Evolutionary conservation across 139 green algal genomes (phyloP).

Genomic region (Chlorokybus atmophyticus): DNA sequence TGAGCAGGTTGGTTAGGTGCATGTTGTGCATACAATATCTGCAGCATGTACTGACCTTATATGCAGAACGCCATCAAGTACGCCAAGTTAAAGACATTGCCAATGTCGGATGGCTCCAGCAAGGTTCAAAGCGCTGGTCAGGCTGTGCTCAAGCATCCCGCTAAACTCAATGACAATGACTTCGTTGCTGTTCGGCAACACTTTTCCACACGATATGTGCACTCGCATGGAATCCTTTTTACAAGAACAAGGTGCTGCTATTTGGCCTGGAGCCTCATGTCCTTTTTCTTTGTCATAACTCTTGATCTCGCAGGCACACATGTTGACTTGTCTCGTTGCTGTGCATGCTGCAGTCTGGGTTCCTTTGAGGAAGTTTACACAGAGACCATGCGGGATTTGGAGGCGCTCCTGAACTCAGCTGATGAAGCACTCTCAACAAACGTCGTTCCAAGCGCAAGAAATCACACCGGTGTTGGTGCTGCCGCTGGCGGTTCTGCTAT

Average conservation of each 20-base stretch:
- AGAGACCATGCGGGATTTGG: constrained; percentile 7
- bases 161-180: constrained; percentile 2
- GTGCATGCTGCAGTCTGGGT: constrained; percentile 5
- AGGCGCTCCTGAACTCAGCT: constrained; percentile 5
- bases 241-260: constrained; percentile 12
- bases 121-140: background rate
- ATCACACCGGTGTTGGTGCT: too few species aligned
- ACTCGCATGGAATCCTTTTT: constrained; percentile 21
- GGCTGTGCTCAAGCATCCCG: background rate
- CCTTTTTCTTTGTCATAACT: background rate
- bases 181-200: constrained; percentile 6
- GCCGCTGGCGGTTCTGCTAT: too few species aligned
- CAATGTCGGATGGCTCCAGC: background rate
- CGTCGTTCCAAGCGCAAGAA: too few species aligned
- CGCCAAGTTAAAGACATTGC: background rate
- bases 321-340: background rate
- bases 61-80: background rate
- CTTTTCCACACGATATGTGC: constrained; percentile 17
- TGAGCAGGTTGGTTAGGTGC: constrained; percentile 27
- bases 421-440: constrained; percentile 8
- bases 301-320: background rate
- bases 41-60: background rate
- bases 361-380: constrained; percentile 13
- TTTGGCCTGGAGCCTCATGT: background rate
- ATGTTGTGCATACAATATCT: constrained; percentile 2